phyloP scores from a whole-genome alignment of 306 rosid species.

The Myrica gale region DNA sequence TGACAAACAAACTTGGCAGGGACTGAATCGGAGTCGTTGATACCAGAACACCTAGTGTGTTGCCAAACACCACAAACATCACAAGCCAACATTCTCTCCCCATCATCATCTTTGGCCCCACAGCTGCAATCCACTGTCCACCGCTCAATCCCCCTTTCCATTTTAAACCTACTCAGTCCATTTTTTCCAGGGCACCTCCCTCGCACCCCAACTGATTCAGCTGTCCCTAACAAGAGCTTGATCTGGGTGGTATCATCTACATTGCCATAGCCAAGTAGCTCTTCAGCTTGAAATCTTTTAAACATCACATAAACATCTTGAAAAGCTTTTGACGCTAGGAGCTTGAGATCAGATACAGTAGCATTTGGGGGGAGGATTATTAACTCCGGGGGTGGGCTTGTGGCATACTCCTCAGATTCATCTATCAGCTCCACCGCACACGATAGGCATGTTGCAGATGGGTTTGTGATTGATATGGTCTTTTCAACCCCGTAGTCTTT shows the following conservation, averaged over 20 bases:
- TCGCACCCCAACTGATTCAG: conserved; percentile 44
- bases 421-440: conserved; percentile 65
- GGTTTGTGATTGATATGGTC: conserved; percentile 30
- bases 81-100: conserved; percentile 96
- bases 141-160: conserved; percentile 90
- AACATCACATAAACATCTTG: conserved; percentile 78
- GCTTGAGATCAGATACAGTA: conserved; percentile 62
- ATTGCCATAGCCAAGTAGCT: conserved; percentile 55
- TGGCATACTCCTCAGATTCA: conserved; percentile 49
- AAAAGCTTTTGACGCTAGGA: conserved; percentile 70
- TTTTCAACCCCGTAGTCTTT: conserved; percentile 60
- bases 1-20: conserved; percentile 72
- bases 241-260: conserved; percentile 71
- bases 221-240: conserved; percentile 57
- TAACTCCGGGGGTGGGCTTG: conserved; percentile 63
- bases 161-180: conserved; percentile 65
- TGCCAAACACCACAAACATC: conserved; percentile 85
- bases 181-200: conserved; percentile 70
- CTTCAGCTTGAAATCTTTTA: conserved; percentile 69
- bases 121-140: conserved; percentile 96
- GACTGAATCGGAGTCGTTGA: conserved; percentile 59
- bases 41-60: conserved; percentile 83
- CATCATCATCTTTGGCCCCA: conserved; percentile 92
- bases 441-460: conserved; percentile 37
- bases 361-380: conserved; percentile 59